Conservation (phyloP, 805 yeast genomes). For the Teunomyces aglyptinius region DNA sequence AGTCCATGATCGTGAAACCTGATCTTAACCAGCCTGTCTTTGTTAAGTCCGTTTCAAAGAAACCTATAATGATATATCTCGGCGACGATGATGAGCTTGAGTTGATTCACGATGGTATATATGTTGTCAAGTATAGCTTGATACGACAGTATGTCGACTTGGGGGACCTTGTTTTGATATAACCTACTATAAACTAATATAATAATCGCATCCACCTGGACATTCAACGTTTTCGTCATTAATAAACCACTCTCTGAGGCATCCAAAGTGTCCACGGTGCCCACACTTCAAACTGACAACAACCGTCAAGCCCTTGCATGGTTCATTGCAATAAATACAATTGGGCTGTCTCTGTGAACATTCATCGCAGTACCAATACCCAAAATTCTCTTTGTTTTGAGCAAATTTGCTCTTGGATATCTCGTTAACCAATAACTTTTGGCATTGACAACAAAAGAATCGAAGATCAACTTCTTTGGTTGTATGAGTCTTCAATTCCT, state of each 20-base stretch:
- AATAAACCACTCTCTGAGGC: constrained; percentile 75
- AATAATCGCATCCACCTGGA: constrained; percentile 69
- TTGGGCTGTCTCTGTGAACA: constrained; percentile 61
- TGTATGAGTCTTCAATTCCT: constrained; percentile 29
- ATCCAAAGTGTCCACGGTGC: constrained; percentile 81
- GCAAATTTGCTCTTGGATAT: constrained; percentile 32
- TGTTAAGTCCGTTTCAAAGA: constrained; percentile 34
- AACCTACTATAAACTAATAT: constrained; percentile 2
- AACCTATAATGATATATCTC: constrained; percentile 25
- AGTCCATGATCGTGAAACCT: constrained; percentile 79
- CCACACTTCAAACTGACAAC: constrained; percentile 68
- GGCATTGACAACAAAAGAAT: constrained; percentile 62
- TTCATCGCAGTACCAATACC: constrained; percentile 82
- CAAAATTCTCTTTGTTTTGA: constrained; percentile 40
- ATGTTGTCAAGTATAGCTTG: constrained; percentile 64
- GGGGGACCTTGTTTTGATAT: constrained; percentile 40
- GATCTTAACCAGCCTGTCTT: constrained; percentile 77
- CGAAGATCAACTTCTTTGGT: constrained; percentile 35
- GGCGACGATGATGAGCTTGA: constrained; percentile 34
- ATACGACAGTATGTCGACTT: constrained; percentile 30
- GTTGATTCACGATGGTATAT: constrained; percentile 62
- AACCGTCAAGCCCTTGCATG: constrained; percentile 69
- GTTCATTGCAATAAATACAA: constrained; percentile 78
- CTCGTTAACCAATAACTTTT: constrained; percentile 59
- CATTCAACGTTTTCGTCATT: constrained; percentile 65